These are phyloP conservation scores for Mentha longifolia DNA, from an alignment of 257 asterid species.

Conservation along the genomic window DNA sequence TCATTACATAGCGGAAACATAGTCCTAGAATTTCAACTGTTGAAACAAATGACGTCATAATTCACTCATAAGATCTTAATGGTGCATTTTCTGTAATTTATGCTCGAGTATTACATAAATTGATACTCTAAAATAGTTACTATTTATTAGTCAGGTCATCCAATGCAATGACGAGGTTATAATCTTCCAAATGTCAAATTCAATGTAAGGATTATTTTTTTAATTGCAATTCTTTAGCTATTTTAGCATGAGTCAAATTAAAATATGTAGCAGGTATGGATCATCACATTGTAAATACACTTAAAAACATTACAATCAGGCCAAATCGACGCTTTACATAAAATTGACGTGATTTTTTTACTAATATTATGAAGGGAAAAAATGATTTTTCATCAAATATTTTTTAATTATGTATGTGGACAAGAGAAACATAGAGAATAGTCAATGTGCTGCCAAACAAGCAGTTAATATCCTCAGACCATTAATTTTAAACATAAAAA, in stretches of 20 bases:
- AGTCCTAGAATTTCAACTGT: constrained; percentile 26
- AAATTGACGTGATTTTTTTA: neutral
- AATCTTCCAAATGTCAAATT: neutral
- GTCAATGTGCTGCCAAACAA: neutral
- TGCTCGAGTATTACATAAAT: neutral
- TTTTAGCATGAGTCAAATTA: neutral
- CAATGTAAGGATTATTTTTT: neutral
- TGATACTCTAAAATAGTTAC: neutral
- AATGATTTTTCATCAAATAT: neutral
- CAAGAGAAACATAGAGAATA: neutral
- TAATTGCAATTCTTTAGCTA: neutral
- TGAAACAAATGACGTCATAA: neutral
- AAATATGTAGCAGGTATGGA: neutral
- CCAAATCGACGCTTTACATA: neutral
- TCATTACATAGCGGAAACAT: neutral
- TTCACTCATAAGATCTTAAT: neutral
- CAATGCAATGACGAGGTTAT: neutral
- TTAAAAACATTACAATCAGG: neutral
- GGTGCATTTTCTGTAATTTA: too few species aligned
- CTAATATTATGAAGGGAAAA: neutral
- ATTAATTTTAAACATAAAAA: neutral
- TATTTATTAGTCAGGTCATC: neutral
- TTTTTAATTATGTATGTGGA: neutral
- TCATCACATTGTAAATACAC: neutral
- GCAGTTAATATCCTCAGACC: neutral